Evolutionary conservation across 225 moss, liverwort and hornwort genomes (phyloP).

Genomic region (Sphagnum tenellum): DNA sequence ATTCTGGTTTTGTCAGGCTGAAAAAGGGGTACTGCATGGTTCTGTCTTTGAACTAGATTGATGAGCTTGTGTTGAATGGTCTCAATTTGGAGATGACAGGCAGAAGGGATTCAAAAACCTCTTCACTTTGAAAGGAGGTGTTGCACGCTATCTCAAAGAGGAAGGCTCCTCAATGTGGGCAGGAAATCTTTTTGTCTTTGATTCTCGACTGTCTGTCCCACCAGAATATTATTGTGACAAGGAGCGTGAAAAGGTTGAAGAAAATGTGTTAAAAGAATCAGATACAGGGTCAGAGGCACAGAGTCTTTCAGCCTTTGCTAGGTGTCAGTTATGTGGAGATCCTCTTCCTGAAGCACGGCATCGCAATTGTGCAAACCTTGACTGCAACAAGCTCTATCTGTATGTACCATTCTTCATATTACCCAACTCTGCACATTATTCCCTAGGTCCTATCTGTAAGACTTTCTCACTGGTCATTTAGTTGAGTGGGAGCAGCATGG

Average conservation of each 20-base stretch:
- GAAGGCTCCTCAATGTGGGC: constrained; percentile 73
- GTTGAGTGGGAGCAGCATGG: background rate
- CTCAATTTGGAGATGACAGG: constrained; percentile 18
- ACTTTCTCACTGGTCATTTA: background rate
- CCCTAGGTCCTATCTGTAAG: background rate
- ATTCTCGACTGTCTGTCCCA: constrained; percentile 73
- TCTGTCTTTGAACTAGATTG: too few relatives aligned
- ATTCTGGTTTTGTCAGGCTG: too few relatives aligned
- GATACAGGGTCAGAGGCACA: too few relatives aligned
- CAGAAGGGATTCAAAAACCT: constrained; percentile 80
- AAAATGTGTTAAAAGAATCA: too few relatives aligned
- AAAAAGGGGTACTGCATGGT: too few relatives aligned
- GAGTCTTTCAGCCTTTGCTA: constrained; percentile 18
- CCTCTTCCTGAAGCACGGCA: constrained; percentile 59
- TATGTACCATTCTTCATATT: constrained; percentile 18
- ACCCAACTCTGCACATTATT: background rate
- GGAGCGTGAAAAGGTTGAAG: too few relatives aligned
- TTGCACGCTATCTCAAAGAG: constrained; percentile 92
- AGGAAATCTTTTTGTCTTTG: constrained; percentile 91
- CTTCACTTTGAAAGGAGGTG: constrained; percentile 78
- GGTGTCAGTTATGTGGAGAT: constrained; percentile 68
- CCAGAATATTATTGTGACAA: constrained; percentile 28
- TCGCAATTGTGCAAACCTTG: constrained; percentile 95
- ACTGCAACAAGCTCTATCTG: constrained; percentile 90
- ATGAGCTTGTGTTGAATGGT: background rate